Percentiles rank a stretch among this genome's conserved stretches.
phyloP scores from a whole-genome alignment of 768 basidiomycete species.

The Termitomyces sp. region DNA sequence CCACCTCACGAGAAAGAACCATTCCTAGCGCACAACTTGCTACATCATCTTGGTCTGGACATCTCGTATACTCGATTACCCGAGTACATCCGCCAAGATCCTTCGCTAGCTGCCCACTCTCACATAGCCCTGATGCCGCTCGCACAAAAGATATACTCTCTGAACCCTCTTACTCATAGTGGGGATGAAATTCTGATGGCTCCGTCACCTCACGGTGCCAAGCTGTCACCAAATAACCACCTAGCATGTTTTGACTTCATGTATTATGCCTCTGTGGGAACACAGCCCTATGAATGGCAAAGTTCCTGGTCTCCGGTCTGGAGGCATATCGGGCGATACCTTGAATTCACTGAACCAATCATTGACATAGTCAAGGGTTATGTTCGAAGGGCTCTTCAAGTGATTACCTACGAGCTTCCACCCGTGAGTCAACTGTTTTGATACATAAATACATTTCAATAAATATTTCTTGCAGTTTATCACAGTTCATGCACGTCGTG shows the following conservation, averaged over 20 bases:
- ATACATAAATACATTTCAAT: neutral
- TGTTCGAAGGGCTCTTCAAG: slow-evolving; percentile 27
- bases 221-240: slow-evolving; percentile 26
- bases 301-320: slow-evolving; percentile 40
- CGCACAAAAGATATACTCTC: slow-evolving; percentile 28
- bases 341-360: slow-evolving; percentile 31
- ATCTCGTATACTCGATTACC: slow-evolving; percentile 33
- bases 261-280: slow-evolving; percentile 30
- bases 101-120: slow-evolving; percentile 17
- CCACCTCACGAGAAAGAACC: slow-evolving; percentile 21
- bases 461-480: slow-evolving; percentile 31
- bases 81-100: slow-evolving; percentile 19
- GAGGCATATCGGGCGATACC: slow-evolving; percentile 35
- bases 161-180: slow-evolving; percentile 17
- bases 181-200: slow-evolving; percentile 22
- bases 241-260: slow-evolving; percentile 31
- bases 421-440: slow-evolving; percentile 24
- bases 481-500: slow-evolving; percentile 43
- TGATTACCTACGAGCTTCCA: slow-evolving; percentile 26
- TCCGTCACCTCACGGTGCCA: slow-evolving; percentile 22
- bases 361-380: slow-evolving; percentile 30
- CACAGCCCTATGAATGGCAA: slow-evolving; percentile 29
- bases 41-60: slow-evolving; percentile 33
- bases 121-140: slow-evolving; percentile 28
- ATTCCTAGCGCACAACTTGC: slow-evolving; percentile 21